Base-by-base conservation (phyloP, 2,329 filamentous ascomycete genomes). In the Aspergillaceae sp. region DNA sequence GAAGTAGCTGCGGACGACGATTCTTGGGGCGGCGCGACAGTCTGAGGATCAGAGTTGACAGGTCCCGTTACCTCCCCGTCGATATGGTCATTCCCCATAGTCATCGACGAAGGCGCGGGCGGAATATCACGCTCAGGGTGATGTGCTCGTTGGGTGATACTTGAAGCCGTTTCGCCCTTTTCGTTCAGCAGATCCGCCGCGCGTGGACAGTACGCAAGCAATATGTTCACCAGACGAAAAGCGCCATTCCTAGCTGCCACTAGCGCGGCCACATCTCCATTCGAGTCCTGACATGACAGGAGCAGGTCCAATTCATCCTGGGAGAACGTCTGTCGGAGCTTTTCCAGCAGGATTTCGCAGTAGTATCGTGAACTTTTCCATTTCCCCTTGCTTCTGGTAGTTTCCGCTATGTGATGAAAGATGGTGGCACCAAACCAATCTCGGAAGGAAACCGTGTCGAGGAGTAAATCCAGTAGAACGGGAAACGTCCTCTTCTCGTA, bases 401-500 rank as follows among this genome's bases (percentile, higher is more conserved):
- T 91, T 44, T 86, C 84, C 11, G 90, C 87, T 38, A 94, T 90
- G 64, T 97, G 91, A 61, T 97, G 92, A 59, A 98, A 91, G 43
- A 95, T 87, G 0, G 89, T 96, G 50, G 84, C 86, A 8, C 87
- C 86, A 43, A 83, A 83, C 65, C 80, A 82, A 62, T 98, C 92
- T 26, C 85, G 78, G 48, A 81, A 80, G 44, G 84, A 83, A 35
- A 95, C 82, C 0, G 91, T 96, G 34, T 84, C 80, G 43, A 90
- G 82, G 3, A 98, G 77, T 52, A 95, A 81, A 54, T 86, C 85
- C 57, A 95, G 81, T 46, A 98, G 82, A 26, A 78, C 78, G 0
- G 88, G 86, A 70, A 97, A 96, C 0, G 87, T 90, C 55, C 88
- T 81, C 69, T 92, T 94, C 65, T 97, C 92, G 65, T 84, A 92